These are phyloP conservation scores for Dillenia turbinata DNA, from an alignment of 164 flowering plant species.

Conservation along the genomic window DNA sequence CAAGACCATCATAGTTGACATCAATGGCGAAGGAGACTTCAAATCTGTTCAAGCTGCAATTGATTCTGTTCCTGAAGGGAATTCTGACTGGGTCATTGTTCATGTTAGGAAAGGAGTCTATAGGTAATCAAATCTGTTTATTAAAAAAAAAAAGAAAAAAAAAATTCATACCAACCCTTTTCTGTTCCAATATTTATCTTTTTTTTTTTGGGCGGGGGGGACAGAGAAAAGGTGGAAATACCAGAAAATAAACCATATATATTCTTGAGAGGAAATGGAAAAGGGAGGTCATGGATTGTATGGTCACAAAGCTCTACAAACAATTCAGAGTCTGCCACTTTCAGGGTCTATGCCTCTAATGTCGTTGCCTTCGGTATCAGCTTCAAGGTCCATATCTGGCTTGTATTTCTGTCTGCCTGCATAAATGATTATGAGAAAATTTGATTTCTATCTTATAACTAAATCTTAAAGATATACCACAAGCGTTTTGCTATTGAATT, in stretches of 20 bases:
- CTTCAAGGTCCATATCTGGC: conserved; percentile 53
- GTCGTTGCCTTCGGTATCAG: conserved; percentile 79
- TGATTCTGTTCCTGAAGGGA: conserved; percentile 68
- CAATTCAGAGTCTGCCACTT: conserved; percentile 67
- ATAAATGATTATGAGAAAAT: too few relatives aligned
- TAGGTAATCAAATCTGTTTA: conserved; percentile 40
- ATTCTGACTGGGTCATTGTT: conserved; percentile 67
- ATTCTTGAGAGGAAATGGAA: conserved; percentile 91
- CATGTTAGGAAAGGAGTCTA: conserved; percentile 75
- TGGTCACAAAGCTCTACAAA: conserved; percentile 50
- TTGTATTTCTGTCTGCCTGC: not conserved
- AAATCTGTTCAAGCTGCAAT: conserved; percentile 73
- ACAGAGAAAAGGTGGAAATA: conserved; percentile 71
- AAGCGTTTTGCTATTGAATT: too few relatives aligned
- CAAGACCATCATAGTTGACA: conserved; percentile 59
- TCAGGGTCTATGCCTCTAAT: conserved; percentile 52
- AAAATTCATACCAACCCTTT: too few relatives aligned
- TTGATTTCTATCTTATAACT: too few relatives aligned
- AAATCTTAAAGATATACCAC: too few relatives aligned
- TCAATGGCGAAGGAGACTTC: conserved; percentile 68
- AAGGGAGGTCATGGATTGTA: conserved; percentile 53
- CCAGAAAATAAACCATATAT: conserved; percentile 69
- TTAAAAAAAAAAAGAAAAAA: too few relatives aligned
- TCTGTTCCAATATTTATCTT: not conserved
- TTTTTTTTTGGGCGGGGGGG: conserved; percentile 2